Evolutionary conservation across 2,329 filamentous ascomycete species (phyloP).

Genomic region (Stemphylium beticola): DNA sequence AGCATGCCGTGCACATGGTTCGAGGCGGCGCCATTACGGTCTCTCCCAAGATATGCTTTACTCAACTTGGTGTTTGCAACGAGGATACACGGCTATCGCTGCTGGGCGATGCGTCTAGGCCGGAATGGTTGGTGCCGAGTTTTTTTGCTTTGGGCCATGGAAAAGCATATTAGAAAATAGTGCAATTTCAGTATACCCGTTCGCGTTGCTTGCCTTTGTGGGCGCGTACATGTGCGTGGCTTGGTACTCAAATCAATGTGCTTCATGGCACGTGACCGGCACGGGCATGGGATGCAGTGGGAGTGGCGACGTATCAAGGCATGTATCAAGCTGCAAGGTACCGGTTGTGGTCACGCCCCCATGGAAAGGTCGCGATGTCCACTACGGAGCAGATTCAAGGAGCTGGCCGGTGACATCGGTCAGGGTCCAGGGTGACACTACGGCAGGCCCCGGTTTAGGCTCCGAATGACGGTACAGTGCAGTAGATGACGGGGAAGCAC

Average conservation of each 20-base stretch:
- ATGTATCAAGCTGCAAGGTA: background rate
- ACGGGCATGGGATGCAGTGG: too few relatives aligned
- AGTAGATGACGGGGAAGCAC: background rate
- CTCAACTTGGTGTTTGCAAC: background rate
- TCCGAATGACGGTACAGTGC: background rate
- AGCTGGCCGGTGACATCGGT: conserved; percentile 6
- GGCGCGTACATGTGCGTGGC: background rate
- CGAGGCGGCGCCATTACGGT: conserved; percentile 1
- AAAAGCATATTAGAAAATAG: background rate
- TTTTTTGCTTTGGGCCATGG: background rate
- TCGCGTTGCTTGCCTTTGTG: background rate
- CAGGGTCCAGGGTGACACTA: conserved; percentile 2
- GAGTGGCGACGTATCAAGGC: too few relatives aligned
- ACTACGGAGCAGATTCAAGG: conserved; percentile 7
- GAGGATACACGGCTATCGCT: background rate
- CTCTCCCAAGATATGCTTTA: background rate
- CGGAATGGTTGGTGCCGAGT: background rate
- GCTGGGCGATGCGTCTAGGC: conserved; percentile 2
- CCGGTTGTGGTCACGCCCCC: background rate
- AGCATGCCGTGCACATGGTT: background rate
- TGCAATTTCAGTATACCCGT: background rate
- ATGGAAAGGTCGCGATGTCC: conserved; percentile 1
- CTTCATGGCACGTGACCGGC: background rate
- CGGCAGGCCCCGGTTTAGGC: background rate
- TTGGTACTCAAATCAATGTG: background rate